A percentile compares a stretch with the other conserved stretches of the same genome.
These are phyloP conservation scores for Tilletiopsis washingtonensis DNA, from an alignment of 1,284 basidiomycete species.

Conservation along the genomic window DNA sequence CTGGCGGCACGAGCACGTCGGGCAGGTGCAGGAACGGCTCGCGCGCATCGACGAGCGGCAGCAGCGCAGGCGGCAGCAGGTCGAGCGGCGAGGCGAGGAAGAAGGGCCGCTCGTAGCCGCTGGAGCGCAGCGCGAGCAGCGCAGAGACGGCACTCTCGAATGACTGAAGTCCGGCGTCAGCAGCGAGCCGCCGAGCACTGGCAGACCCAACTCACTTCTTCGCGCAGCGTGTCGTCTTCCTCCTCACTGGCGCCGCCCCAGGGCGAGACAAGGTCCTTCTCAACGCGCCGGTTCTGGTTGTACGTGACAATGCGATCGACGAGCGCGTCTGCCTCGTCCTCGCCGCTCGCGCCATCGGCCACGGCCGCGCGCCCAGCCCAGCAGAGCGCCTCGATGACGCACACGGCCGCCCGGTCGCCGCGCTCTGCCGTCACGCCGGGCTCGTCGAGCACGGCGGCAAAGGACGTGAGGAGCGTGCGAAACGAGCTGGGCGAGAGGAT, in stretches of 20 bases:
- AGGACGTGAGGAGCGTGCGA: slow-evolving; percentile 67
- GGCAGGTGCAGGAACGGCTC: slow-evolving; percentile 19
- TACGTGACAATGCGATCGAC: slow-evolving; percentile 31
- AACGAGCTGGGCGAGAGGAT: slow-evolving; percentile 69
- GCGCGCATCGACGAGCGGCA: slow-evolving; percentile 6
- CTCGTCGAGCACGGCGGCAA: slow-evolving; percentile 76
- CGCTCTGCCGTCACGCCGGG: slow-evolving; percentile 79
- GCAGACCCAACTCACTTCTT: slow-evolving; percentile 20
- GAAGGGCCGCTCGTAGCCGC: slow-evolving; percentile 20
- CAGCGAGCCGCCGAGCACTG: neutral
- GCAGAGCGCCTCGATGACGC: slow-evolving; percentile 71
- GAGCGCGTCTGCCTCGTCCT: slow-evolving; percentile 22
- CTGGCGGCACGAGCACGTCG: slow-evolving; percentile 36
- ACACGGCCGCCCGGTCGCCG: slow-evolving; percentile 73
- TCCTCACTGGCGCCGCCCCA: slow-evolving; percentile 14
- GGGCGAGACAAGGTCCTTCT: slow-evolving; percentile 23
- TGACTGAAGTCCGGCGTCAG: slow-evolving; percentile 1
- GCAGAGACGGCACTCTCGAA: slow-evolving; percentile 35
- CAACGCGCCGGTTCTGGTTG: slow-evolving; percentile 22
- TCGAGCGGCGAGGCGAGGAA: slow-evolving; percentile 34
- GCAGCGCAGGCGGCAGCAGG: slow-evolving; percentile 36
- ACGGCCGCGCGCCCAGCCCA: slow-evolving; percentile 33
- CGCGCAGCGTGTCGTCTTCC: slow-evolving; percentile 18
- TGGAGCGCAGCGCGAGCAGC: slow-evolving; percentile 15
- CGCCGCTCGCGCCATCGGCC: slow-evolving; percentile 4